Percentiles rank a stretch among this genome's conserved stretches.
Conservation (phyloP, 2,329 filamentous ascomycete species). For the Eutypa lata region DNA sequence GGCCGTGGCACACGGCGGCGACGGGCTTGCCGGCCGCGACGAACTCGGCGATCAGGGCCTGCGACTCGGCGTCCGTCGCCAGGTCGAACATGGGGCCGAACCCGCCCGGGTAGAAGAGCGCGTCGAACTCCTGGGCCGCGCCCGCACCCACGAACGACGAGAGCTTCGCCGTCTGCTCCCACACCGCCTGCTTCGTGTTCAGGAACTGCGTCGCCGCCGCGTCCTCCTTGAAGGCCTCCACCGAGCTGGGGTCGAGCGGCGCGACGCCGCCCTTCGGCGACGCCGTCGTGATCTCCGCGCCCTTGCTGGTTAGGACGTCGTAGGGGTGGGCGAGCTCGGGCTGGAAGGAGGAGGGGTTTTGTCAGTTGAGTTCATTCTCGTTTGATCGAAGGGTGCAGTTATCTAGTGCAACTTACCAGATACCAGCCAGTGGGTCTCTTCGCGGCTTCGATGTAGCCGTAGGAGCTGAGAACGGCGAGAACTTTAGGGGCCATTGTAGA, state of each 20-base stretch:
- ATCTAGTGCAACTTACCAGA: constrained; percentile 51
- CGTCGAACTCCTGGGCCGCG: constrained; percentile 57
- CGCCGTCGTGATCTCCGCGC: constrained; percentile 53
- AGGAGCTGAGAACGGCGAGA: constrained; percentile 69
- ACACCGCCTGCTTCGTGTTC: constrained; percentile 53
- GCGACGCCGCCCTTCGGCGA: constrained; percentile 61
- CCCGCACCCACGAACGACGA: constrained; percentile 49
- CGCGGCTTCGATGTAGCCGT: constrained; percentile 45
- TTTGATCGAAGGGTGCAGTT: too few relatives aligned
- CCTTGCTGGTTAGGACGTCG: constrained; percentile 48
- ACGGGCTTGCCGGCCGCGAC: constrained; percentile 59
- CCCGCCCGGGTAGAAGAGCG: constrained; percentile 55
- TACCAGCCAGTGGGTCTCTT: constrained; percentile 67
- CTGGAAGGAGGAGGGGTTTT: constrained; percentile 27
- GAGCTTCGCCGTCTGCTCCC: constrained; percentile 61
- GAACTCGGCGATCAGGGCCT: constrained; percentile 61
- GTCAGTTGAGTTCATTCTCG: too few relatives aligned
- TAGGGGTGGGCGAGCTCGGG: constrained; percentile 65
- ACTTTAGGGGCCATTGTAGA: constrained; percentile 54
- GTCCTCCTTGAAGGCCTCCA: constrained; percentile 55
- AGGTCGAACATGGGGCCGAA: constrained; percentile 69
- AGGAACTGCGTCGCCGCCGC: constrained; percentile 51
- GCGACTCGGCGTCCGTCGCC: constrained; percentile 51
- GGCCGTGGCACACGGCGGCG: constrained; percentile 67
- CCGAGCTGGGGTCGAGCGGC: constrained; percentile 57